Evolutionary conservation across 768 basidiomycete genomes (phyloP).

Genomic region (Pulveroboletus sp.): DNA sequence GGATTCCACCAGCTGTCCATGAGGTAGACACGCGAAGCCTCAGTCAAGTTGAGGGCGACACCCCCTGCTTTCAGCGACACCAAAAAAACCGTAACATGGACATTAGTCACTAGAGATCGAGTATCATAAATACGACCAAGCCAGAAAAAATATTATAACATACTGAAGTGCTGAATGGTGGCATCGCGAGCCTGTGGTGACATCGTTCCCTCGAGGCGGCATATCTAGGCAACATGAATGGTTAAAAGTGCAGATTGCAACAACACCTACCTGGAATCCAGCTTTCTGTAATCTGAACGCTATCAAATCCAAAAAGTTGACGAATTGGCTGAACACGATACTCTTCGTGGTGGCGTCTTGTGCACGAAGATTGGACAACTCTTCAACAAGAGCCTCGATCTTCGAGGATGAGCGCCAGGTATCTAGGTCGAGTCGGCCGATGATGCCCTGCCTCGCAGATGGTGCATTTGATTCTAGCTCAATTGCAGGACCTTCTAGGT

Average conservation of each 20-base stretch:
- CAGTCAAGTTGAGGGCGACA: constrained; percentile 85
- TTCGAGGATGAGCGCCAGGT: constrained; percentile 96
- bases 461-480: constrained; percentile 64
- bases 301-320: constrained; percentile 89
- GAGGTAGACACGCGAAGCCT: constrained; percentile 89
- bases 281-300: constrained; percentile 88
- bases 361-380: constrained; percentile 76
- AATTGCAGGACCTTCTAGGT: constrained; percentile 89
- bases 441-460: constrained; percentile 77
- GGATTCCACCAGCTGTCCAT: constrained; percentile 99
- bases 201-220: constrained; percentile 95
- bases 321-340: constrained; percentile 95
- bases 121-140: background rate
- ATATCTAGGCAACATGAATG: constrained; percentile 51
- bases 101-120: constrained; percentile 69
- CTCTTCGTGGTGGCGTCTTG: constrained; percentile 93
- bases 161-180: constrained; percentile 92
- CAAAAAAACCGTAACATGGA: constrained; percentile 95
- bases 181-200: constrained; percentile 93
- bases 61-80: constrained; percentile 96
- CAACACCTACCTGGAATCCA: constrained; percentile 71
- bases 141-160: constrained; percentile 19
- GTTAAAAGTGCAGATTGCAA: background rate
- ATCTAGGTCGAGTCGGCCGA: constrained; percentile 84
- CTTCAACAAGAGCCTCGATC: constrained; percentile 94